Evolutionary conservation across 495 filamentous ascomycete species (phyloP), one percentile per base, ranked within the genome.

Genomic region (Durotheca rogersii): DNA sequence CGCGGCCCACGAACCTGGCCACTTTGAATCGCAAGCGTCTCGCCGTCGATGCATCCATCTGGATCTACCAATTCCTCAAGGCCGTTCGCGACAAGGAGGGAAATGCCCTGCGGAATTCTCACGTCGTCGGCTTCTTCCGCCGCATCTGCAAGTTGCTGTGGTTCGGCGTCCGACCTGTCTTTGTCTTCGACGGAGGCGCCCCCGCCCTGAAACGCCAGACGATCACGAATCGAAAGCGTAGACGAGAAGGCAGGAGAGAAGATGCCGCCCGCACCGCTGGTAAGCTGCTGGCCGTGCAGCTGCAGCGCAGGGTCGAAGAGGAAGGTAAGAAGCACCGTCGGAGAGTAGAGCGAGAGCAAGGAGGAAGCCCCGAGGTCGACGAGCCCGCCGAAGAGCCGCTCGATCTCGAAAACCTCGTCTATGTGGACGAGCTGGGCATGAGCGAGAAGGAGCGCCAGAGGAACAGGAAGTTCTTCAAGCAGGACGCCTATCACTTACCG

Each of bases 21-120:
- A 95, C 93, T 1, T 84, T 98, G 41, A 95, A 96, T 67, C 85
- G 85, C 51, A 96, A 95, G 66, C 89, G 93, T 16, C 83, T 98
- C 49, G 93, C 93, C 20, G 88, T 98, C 67, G 93, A 98, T 70
- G 93, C 94, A 41, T 95, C 90, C 2, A 98, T 97, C 62, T 98
- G 93, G 93, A 96, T 98, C 49, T 98, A 98, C 73, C 93, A 98
- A 66, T 98, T 98, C 64, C 80, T 98, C 53, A 98, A 98, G 72
- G 93, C 93, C 12, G 94, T 98, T 1, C 90, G 93, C 59, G 93
- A 98, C 70, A 95, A 96, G 62, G 93, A 98, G 71, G 93, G 93
- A 30, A 95, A 98, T 62, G 94, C 93, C 1, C 80, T 98, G 19
- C 88, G 90, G 43, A 98, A 95, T 69, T 88, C 85, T 12, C 93